phyloP scores from a whole-genome alignment of 768 basidiomycete species.

The Suillus variegatus region DNA sequence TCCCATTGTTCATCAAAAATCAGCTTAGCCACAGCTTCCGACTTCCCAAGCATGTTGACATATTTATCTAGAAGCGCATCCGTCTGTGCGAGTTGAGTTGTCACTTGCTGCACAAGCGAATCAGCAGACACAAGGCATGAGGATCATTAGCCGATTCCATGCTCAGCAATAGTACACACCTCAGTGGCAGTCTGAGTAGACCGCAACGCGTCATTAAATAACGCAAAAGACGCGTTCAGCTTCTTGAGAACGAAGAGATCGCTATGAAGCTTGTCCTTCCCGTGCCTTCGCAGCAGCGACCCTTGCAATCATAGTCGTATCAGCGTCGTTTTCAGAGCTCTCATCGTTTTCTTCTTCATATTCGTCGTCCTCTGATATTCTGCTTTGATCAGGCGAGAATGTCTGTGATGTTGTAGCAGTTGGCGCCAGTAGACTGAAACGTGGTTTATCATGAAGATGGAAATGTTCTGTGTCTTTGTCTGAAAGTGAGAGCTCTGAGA shows the following conservation, averaged over 20 bases:
- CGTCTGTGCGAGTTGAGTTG: constrained; percentile 67
- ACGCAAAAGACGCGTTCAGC: constrained; percentile 67
- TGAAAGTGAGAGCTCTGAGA: constrained; percentile 55
- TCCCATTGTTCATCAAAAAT: constrained; percentile 79
- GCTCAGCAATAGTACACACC: constrained; percentile 39
- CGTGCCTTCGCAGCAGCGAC: constrained; percentile 38
- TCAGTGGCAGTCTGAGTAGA: constrained; percentile 70
- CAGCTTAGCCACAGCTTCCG: constrained; percentile 65
- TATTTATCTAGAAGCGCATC: constrained; percentile 78
- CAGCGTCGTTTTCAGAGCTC: constrained; percentile 11
- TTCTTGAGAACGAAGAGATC: constrained; percentile 75
- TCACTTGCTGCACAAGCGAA: constrained; percentile 51
- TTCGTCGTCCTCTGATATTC: constrained; percentile 27
- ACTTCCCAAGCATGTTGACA: constrained; percentile 64
- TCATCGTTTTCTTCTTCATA: constrained; percentile 16
- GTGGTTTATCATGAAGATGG: constrained; percentile 27
- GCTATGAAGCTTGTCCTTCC: constrained; percentile 76
- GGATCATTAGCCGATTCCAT: background rate
- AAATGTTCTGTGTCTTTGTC: constrained; percentile 26
- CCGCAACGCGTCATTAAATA: constrained; percentile 67
- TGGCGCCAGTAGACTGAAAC: constrained; percentile 36
- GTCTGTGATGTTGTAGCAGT: constrained; percentile 15
- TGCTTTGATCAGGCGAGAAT: constrained; percentile 25
- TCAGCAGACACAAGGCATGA: background rate
- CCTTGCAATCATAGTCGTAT: constrained; percentile 25